Evolutionary conservation across 345 rosid genomes (phyloP).

Genomic region (Punica granatum): DNA sequence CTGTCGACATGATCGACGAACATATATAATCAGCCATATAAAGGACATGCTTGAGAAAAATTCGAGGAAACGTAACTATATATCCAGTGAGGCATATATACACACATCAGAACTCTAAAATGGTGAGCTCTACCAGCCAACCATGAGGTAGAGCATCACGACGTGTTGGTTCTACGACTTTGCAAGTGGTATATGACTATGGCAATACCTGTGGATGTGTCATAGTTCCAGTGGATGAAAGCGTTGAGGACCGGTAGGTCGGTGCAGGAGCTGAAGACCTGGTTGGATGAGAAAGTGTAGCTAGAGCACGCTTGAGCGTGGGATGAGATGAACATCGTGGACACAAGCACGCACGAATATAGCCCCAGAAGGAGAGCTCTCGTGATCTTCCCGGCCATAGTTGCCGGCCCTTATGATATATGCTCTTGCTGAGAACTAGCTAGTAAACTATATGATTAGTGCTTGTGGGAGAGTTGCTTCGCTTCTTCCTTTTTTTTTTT

Average conservation of each 20-base stretch:
- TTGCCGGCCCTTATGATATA: neutral
- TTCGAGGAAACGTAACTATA: too few species aligned
- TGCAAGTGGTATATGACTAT: neutral
- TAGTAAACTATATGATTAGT: neutral
- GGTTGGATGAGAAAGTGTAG: constrained; percentile 58
- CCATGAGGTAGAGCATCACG: too few species aligned
- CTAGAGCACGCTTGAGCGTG: constrained; percentile 49
- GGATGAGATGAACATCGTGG: constrained; percentile 19
- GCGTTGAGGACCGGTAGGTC: constrained; percentile 73
- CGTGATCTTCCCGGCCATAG: neutral
- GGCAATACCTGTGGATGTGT: constrained; percentile 31
- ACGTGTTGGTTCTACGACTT: neutral
- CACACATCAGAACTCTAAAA: too few species aligned
- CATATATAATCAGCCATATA: neutral
- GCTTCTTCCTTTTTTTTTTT: too few species aligned
- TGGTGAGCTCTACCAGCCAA: too few species aligned
- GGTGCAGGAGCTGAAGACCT: constrained; percentile 47
- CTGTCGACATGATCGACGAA: constrained; percentile 17
- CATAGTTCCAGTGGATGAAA: constrained; percentile 61
- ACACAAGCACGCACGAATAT: constrained; percentile 8
- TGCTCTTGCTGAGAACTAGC: neutral
- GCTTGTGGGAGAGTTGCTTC: neutral
- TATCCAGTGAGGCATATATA: too few species aligned
- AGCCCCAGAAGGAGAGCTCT: constrained; percentile 7
- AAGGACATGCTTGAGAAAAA: too few species aligned